Conservation (phyloP, 2,329 filamentous ascomycete genomes). For the Aspergillus tamarii region DNA sequence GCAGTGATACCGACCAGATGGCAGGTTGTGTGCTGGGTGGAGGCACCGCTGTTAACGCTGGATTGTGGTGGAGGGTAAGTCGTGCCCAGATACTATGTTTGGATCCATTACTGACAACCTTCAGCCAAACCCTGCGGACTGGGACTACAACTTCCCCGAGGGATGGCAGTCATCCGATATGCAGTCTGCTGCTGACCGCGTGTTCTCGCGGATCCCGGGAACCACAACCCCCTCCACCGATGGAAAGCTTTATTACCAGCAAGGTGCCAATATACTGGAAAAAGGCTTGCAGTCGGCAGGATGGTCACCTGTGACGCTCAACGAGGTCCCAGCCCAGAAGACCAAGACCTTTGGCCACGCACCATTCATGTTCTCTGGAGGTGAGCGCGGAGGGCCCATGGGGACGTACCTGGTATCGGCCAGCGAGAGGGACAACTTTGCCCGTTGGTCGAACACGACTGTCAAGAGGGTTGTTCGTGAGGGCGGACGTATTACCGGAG, state of each 20-base stretch:
- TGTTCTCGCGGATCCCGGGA: conserved; percentile 15
- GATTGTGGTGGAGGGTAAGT: conserved; percentile 15
- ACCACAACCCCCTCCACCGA: conserved; percentile 8
- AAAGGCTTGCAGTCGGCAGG: conserved; percentile 5
- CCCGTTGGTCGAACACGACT: conserved; percentile 12
- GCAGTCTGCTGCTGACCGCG: conserved; percentile 5
- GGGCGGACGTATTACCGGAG: conserved; percentile 8
- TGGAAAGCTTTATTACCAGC: conserved; percentile 10
- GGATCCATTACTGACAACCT: not conserved
- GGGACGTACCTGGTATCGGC: conserved; percentile 15
- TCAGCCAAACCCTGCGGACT: conserved; percentile 12
- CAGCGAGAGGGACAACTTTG: conserved; percentile 10
- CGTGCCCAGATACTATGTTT: not conserved
- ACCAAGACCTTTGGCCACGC: conserved; percentile 12
- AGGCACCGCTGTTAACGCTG: conserved; percentile 14
- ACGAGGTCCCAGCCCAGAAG: conserved; percentile 7
- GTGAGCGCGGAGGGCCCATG: conserved; percentile 14
- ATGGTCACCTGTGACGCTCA: conserved; percentile 3
- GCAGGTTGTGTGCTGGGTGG: conserved; percentile 72
- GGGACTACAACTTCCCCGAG: conserved; percentile 12
- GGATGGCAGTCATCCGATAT: conserved; percentile 14
- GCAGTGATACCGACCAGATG: conserved; percentile 72
- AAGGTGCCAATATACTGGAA: conserved; percentile 7
- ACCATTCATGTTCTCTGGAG: conserved; percentile 15
- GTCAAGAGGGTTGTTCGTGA: conserved; percentile 11